A percentile compares a stretch with the other conserved stretches of the same genome.
These are phyloP conservation scores for Corrigiola litoralis DNA, from an alignment of 179 eudicot genomes.

Conservation along the genomic window DNA sequence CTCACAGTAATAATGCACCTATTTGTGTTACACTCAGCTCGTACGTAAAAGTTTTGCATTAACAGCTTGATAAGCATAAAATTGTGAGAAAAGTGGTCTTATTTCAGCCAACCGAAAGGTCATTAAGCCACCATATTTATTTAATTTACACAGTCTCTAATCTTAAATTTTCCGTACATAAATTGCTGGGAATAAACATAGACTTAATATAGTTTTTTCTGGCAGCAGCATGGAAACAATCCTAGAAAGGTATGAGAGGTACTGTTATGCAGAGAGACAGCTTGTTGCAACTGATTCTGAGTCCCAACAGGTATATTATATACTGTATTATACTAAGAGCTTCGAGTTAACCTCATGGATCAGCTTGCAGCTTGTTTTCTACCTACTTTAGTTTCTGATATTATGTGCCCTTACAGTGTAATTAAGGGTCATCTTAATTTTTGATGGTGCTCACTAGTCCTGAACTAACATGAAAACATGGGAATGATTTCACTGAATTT, in stretches of 20 bases:
- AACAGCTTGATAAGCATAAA: too few species aligned
- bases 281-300: slow-evolving; percentile 34
- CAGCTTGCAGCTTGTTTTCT: background rate
- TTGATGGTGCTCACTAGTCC: too few species aligned
- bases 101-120: background rate
- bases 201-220: background rate
- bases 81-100: too few species aligned
- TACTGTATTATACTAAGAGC: background rate
- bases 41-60: too few species aligned
- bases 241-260: slow-evolving; percentile 78
- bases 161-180: background rate
- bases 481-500: too few species aligned
- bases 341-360: background rate
- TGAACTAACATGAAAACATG: too few species aligned
- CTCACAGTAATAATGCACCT: too few species aligned
- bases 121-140: background rate
- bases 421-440: background rate
- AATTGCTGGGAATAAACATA: background rate
- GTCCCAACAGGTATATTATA: slow-evolving; percentile 34
- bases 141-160: background rate
- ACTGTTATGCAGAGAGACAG: slow-evolving; percentile 50
- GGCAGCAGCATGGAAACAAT: slow-evolving; percentile 65
- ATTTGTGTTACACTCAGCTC: too few species aligned
- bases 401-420: background rate
- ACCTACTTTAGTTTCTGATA: background rate